A percentile compares a stretch with the other conserved stretches of the same genome.
Conservation (phyloP, 345 rosid species). For the Euphorbia lathyris region DNA sequence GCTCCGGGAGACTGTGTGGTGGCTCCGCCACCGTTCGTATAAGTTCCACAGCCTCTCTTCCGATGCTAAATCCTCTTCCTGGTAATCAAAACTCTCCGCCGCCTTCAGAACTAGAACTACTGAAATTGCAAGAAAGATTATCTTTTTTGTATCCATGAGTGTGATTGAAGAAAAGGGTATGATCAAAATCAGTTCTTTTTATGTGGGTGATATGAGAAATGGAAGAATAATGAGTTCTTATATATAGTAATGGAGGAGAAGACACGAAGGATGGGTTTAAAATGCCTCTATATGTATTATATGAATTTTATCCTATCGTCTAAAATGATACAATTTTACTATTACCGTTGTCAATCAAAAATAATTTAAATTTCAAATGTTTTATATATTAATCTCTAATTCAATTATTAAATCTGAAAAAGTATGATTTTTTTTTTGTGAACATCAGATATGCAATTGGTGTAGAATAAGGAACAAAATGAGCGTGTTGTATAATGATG, state of each 20-base stretch:
- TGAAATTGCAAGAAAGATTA: conserved; percentile 11
- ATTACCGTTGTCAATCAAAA: too few species aligned
- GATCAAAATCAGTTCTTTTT: not conserved
- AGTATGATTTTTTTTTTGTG: too few species aligned
- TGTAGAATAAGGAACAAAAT: too few species aligned
- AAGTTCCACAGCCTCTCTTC: conserved; percentile 25
- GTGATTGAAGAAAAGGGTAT: not conserved
- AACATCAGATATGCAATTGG: too few species aligned
- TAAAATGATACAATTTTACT: too few species aligned
- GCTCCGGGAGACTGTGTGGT: conserved; percentile 24
- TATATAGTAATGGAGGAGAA: not conserved
- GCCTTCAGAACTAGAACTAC: conserved; percentile 13
- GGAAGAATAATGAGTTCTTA: not conserved
- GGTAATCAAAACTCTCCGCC: conserved; percentile 18
- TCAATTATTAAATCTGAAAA: too few species aligned
- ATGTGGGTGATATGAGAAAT: conserved; percentile 2
- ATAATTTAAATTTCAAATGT: too few species aligned
- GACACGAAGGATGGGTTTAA: not conserved
- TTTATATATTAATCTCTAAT: too few species aligned
- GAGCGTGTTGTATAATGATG: too few species aligned
- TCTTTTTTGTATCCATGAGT: conserved; percentile 8
- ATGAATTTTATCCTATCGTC: too few species aligned
- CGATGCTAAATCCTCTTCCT: conserved; percentile 20
- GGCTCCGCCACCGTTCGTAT: conserved; percentile 23
- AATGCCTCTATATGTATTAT: too few species aligned